Percentiles rank a stretch among this genome's conserved stretches.
Evolutionary conservation across 495 filamentous ascomycete species (phyloP).

Genomic region (Jackrogersella minutella): DNA sequence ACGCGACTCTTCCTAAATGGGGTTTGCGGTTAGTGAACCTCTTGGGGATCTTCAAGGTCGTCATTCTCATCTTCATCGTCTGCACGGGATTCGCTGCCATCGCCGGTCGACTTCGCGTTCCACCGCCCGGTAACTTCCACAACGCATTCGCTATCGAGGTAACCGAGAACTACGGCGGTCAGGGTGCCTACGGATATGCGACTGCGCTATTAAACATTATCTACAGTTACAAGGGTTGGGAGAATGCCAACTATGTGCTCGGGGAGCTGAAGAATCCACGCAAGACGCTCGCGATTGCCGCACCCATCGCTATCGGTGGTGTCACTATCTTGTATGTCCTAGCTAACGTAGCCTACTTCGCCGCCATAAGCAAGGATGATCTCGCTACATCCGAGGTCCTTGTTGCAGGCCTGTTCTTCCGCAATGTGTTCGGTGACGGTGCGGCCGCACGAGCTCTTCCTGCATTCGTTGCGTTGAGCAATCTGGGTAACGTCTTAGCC

Average conservation of each 20-base stretch:
- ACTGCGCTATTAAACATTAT: constrained; percentile 73
- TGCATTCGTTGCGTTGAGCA: constrained; percentile 75
- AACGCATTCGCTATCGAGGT: constrained; percentile 66
- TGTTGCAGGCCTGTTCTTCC: constrained; percentile 70
- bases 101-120: constrained; percentile 61
- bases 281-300: constrained; percentile 69
- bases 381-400: constrained; percentile 66
- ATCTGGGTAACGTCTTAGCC: constrained; percentile 73
- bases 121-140: constrained; percentile 68
- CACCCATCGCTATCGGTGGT: constrained; percentile 65
- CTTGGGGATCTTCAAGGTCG: constrained; percentile 72
- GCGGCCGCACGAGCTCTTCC: constrained; percentile 67
- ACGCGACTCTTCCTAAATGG: constrained; percentile 69
- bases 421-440: constrained; percentile 69
- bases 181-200: constrained; percentile 66
- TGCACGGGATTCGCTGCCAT: constrained; percentile 71
- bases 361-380: constrained; percentile 69
- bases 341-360: constrained; percentile 77
- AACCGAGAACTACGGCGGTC: constrained; percentile 55
- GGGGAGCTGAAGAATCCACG: constrained; percentile 69
- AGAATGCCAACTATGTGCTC: constrained; percentile 68
- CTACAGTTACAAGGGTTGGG: constrained; percentile 72
- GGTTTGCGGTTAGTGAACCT: constrained; percentile 72
- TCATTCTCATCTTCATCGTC: constrained; percentile 72
- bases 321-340: constrained; percentile 73